Conservation (phyloP, 2,329 filamentous ascomycete species). For the Paecilomyces niveus region DNA sequence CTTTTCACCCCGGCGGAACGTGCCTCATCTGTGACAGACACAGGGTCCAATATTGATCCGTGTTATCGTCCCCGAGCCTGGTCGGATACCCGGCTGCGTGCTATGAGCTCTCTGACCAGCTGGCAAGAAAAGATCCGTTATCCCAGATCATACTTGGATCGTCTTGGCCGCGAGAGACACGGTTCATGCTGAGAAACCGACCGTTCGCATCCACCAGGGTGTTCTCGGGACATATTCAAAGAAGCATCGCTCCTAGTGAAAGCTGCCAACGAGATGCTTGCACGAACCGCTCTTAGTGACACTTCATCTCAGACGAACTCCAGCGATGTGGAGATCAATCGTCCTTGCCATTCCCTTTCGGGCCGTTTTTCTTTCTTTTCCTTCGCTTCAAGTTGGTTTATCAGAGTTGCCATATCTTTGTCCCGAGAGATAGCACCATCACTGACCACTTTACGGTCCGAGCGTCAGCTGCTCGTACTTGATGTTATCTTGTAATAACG, state of each 20-base stretch:
- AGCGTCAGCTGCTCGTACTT: not conserved
- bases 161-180: not conserved
- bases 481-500: not conserved
- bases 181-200: not conserved
- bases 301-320: not conserved
- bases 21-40: not conserved
- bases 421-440: not conserved
- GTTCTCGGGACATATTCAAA: not conserved
- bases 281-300: not conserved
- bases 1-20: not conserved
- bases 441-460: not conserved
- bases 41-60: not conserved
- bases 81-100: not conserved
- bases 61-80: not conserved
- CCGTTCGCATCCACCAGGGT: not conserved
- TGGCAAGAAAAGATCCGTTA: not conserved
- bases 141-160: not conserved
- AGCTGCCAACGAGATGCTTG: not conserved
- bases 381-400: not conserved
- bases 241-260: not conserved
- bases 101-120: not conserved
- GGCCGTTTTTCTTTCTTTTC: not conserved
- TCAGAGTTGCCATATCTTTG: not conserved
- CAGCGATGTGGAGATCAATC: not conserved
- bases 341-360: not conserved